These are phyloP conservation scores for Colletotrichum euphorbiae DNA, from an alignment of 2,329 filamentous ascomycete species.

Conservation along the genomic window DNA sequence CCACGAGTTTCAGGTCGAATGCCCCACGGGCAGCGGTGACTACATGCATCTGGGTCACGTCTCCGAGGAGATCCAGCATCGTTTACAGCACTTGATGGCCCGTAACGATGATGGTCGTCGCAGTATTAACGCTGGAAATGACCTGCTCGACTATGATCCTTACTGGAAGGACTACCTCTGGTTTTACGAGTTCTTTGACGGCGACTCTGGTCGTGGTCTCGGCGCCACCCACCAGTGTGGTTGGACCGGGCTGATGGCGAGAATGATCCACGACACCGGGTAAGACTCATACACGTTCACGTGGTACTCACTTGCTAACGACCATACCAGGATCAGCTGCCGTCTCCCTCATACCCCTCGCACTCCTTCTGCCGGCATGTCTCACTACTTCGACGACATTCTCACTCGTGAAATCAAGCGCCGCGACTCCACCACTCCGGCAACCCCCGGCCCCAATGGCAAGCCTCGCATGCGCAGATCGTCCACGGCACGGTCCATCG, in stretches of 20 bases:
- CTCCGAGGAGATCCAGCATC: conserved; percentile 93
- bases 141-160: conserved; percentile 89
- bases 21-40: conserved; percentile 91
- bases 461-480: conserved; percentile 76
- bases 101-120: conserved; percentile 86
- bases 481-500: conserved; percentile 86
- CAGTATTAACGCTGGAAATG: conserved; percentile 87
- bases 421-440: conserved; percentile 53
- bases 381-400: conserved; percentile 96
- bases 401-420: conserved; percentile 69
- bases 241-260: conserved; percentile 95
- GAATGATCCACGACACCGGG: conserved; percentile 98
- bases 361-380: conserved; percentile 83
- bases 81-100: conserved; percentile 90
- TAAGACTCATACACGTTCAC: conserved; percentile 58
- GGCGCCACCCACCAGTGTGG: conserved; percentile 95
- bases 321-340: conserved; percentile 76
- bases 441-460: conserved; percentile 39
- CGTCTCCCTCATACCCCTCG: conserved; percentile 93
- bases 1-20: conserved; percentile 88
- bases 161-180: conserved; percentile 94
- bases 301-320: background rate
- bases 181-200: conserved; percentile 99
- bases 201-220: conserved; percentile 87
- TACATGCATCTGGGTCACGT: conserved; percentile 97